Base-by-base conservation (phyloP, 1,284 basidiomycete genomes). In the Ceratobasidium sp. region DNA sequence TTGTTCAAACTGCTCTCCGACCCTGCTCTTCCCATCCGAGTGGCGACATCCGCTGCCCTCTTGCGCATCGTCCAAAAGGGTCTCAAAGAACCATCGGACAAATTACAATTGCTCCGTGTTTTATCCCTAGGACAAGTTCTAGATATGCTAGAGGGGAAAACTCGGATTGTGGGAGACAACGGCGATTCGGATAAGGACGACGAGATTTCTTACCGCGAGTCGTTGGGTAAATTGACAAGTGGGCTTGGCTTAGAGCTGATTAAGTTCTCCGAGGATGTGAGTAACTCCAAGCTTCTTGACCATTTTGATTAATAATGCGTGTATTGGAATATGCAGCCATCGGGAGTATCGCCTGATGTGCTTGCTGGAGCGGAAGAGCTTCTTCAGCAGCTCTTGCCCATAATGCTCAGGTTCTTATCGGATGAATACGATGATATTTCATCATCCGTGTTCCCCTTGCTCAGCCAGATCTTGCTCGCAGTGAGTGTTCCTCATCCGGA, bases 401-500 rank as follows among this genome's bases (percentile, higher is more conserved):
- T 96, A 24, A 89, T 96, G 83, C 86, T 99, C 19, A 91, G 90
- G 29, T 98, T 99, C 85, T 87, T 99, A 81, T 91, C 91, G 19
- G 97, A 99, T 81, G 88, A 92, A 31, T 93, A 93, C 79, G 93
- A 96, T 77, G 94, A 96, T 79, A 94, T 94, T 4, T 92, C 92
- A 76, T 90, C 90, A 4, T 93, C 95, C 4, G 87, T 98, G 36
- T 94, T 96, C 79, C 90, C 93, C 9, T 86, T 97, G 75, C 85
- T 97, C 7, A 90, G 91, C 76, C 87, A 89, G 41, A 85, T 97
- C 59, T 87, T 99, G 53, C 84, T 88, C 54, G 88, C 87, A 51
- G 95, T 96, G 82, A 81, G 92, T 88, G 1, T 31, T 29, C 78
- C 2, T 50, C 1, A 22, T 51, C 11, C 48, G 24, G 64, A 33